A percentile compares a stretch with the other conserved stretches of the same genome.
phyloP scores from a whole-genome alignment of 805 yeast genomes.

The Candida caryicola region DNA sequence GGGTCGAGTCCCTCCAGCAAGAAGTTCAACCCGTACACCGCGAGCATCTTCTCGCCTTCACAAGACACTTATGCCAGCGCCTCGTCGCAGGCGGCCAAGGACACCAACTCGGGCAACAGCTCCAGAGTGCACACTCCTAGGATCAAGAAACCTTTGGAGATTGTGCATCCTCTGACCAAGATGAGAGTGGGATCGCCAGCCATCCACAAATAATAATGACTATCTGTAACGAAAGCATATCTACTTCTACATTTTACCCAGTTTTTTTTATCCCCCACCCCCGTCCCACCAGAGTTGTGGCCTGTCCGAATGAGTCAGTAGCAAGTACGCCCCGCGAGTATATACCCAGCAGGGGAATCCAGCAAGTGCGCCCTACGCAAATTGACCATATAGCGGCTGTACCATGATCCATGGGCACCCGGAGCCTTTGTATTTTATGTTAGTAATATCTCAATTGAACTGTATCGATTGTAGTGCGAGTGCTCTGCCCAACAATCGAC shows the following conservation, averaged over 20 bases:
- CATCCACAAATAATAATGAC: slow-evolving; percentile 5
- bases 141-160: slow-evolving; percentile 57
- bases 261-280: not conserved
- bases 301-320: no score
- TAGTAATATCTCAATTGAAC: not conserved
- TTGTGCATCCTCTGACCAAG: slow-evolving; percentile 61
- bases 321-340: no score
- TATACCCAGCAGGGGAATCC: no score
- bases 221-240: not conserved
- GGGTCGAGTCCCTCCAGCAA: slow-evolving; percentile 34
- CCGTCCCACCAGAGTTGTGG: no score
- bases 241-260: not conserved
- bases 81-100: slow-evolving; percentile 15
- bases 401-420: not conserved
- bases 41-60: slow-evolving; percentile 59
- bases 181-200: slow-evolving; percentile 54
- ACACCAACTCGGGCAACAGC: slow-evolving; percentile 9
- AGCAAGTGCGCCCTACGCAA: no score
- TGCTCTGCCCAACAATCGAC: no score
- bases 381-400: no score
- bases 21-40: slow-evolving; percentile 68
- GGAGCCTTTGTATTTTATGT: not conserved
- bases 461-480: not conserved
- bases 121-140: slow-evolving; percentile 57
- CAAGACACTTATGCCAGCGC: slow-evolving; percentile 28